phyloP scores from a whole-genome alignment of 306 rosid species.

The Quercus gilva region DNA sequence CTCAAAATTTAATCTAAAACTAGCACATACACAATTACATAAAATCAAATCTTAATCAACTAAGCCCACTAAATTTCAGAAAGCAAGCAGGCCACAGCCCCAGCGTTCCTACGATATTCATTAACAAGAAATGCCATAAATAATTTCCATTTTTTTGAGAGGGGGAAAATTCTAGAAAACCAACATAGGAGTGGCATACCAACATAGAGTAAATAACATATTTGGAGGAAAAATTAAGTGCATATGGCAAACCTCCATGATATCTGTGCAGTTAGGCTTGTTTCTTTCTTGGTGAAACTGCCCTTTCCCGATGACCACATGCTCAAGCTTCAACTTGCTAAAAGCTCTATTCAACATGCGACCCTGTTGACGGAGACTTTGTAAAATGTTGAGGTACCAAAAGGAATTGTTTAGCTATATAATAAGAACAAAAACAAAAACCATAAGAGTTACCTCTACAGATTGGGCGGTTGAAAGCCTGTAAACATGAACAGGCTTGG shows the following conservation, averaged over 20 bases:
- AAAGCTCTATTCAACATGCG: constrained; percentile 91
- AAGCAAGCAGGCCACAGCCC: not conserved
- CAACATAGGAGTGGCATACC: not conserved
- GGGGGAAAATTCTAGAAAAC: not conserved
- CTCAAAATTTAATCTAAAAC: not conserved
- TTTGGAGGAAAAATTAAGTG: constrained; percentile 1
- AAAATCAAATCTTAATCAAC: not conserved
- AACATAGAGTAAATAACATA: not conserved
- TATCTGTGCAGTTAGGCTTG: constrained; percentile 24
- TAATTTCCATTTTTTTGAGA: not conserved
- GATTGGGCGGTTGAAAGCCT: constrained; percentile 97
- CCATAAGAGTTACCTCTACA: constrained; percentile 54
- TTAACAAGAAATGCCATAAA: not conserved
- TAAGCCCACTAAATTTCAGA: not conserved
- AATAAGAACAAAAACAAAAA: not conserved
- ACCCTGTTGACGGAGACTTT: constrained; percentile 52
- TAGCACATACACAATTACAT: not conserved
- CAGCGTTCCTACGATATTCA: not conserved
- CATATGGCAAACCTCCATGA: constrained; percentile 54
- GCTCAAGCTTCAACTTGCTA: constrained; percentile 97
- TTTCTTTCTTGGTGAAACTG: constrained; percentile 79
- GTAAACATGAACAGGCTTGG: constrained; percentile 97
- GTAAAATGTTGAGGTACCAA: constrained; percentile 4
- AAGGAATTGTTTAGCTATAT: not conserved
- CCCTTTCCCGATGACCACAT: constrained; percentile 90